Conservation (phyloP, 306 rosid genomes). For the Quercus suber region DNA sequence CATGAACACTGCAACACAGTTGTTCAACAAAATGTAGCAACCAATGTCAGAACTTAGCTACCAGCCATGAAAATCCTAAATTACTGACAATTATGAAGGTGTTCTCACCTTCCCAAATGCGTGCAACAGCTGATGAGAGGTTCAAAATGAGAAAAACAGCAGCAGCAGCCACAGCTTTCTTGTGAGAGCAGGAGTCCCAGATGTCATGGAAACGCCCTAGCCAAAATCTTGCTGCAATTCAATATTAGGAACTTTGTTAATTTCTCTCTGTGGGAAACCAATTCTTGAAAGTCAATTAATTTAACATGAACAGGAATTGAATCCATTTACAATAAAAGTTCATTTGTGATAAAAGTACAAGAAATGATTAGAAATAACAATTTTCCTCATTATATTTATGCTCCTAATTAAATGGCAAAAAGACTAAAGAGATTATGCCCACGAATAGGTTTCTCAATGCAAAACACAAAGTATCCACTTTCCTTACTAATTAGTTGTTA, state of each 20-base stretch:
- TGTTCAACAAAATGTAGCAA: background rate
- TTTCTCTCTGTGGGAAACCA: background rate
- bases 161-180: slow-evolving; percentile 58
- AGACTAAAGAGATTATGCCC: too few species aligned
- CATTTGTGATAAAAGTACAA: background rate
- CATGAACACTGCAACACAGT: slow-evolving; percentile 59
- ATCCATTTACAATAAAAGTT: background rate
- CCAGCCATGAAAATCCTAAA: background rate
- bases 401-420: too few species aligned
- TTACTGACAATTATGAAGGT: background rate
- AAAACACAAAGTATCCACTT: too few species aligned
- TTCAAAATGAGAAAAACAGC: slow-evolving; percentile 70
- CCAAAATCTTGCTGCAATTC: slow-evolving; percentile 64
- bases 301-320: too few species aligned
- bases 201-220: slow-evolving; percentile 66
- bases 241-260: background rate
- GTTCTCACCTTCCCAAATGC: slow-evolving; percentile 79
- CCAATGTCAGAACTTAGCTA: background rate
- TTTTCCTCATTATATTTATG: too few species aligned
- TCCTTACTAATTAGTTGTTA: too few species aligned
- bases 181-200: slow-evolving; percentile 87
- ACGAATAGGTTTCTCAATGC: too few species aligned
- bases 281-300: background rate
- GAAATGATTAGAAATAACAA: background rate
- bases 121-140: slow-evolving; percentile 69